These are phyloP conservation scores for Penicillium arizonense DNA, from an alignment of 495 filamentous ascomycete genomes.

Conservation along the genomic window DNA sequence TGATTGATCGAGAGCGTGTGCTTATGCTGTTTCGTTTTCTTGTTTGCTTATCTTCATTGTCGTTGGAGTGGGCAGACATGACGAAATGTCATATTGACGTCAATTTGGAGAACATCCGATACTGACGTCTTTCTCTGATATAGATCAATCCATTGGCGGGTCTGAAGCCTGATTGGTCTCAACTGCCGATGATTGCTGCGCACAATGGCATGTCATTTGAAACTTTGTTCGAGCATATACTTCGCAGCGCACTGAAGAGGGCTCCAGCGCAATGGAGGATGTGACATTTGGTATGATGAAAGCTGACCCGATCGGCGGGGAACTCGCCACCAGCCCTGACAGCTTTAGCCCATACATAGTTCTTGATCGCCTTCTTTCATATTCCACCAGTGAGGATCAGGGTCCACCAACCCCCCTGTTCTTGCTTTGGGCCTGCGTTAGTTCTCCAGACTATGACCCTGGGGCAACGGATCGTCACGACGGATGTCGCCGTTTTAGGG, in stretches of 20 bases:
- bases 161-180: neutral
- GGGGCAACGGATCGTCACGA: neutral
- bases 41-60: neutral
- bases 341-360: conserved; percentile 2
- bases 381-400: conserved; percentile 1
- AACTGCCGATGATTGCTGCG: neutral
- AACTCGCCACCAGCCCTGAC: conserved; percentile 8
- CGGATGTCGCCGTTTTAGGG: neutral
- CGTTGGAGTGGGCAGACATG: neutral
- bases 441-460: neutral
- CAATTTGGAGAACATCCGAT: neutral
- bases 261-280: neutral
- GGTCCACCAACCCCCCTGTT: neutral
- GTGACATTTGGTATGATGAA: conserved; percentile 15
- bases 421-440: conserved; percentile 5
- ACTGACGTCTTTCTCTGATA: neutral
- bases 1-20: no score
- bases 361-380: neutral
- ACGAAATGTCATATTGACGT: neutral
- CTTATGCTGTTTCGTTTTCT: neutral
- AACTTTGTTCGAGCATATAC: neutral
- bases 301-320: conserved; percentile 1
- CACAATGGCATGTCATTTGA: conserved; percentile 2
- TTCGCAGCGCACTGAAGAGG: neutral
- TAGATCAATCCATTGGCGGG: neutral